A percentile compares a stretch with the other conserved stretches of the same genome.
Conservation (phyloP, 1,139 yeast genomes). For the Diutina sp. region DNA sequence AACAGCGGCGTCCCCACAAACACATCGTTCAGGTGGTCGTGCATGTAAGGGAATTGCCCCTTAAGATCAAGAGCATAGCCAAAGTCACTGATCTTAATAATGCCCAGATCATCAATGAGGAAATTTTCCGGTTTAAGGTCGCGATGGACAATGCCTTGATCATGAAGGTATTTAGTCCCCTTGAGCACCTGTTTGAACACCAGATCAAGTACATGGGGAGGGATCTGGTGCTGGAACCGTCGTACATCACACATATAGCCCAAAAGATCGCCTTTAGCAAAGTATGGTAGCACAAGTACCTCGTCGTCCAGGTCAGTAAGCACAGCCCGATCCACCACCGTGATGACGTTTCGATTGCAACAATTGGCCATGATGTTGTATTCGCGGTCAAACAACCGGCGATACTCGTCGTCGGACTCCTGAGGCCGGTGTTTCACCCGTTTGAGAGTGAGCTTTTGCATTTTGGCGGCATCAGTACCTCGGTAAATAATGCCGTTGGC, state of each 20-base stretch:
- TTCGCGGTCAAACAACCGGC: conserved; percentile 16
- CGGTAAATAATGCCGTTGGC: conserved; percentile 29
- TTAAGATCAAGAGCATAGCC: conserved; percentile 28
- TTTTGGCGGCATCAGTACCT: conserved; percentile 14
- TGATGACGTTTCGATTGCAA: conserved; percentile 46
- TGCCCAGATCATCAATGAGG: conserved; percentile 31
- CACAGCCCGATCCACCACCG: conserved; percentile 56
- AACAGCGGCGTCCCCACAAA: conserved; percentile 39
- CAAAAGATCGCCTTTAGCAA: conserved; percentile 34
- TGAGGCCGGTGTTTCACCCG: conserved; percentile 14
- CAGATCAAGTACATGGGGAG: conserved; percentile 26
- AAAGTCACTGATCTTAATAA: conserved; percentile 36
- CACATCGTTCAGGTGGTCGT: conserved; percentile 15
- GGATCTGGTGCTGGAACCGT: conserved; percentile 15
- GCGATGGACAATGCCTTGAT: conserved; percentile 31
- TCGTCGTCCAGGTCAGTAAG: background rate
- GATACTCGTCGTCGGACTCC: conserved; percentile 9
- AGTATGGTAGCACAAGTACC: conserved; percentile 21
- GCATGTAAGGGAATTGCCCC: conserved; percentile 10
- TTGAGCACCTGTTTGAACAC: conserved; percentile 34
- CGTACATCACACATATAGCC: conserved; percentile 26
- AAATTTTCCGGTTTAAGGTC: conserved; percentile 47
- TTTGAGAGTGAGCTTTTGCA: conserved; percentile 17
- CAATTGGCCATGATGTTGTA: conserved; percentile 16
- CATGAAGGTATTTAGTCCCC: conserved; percentile 34